phyloP scores from a whole-genome alignment of 371 early-diverging fungal species.

The Rhizomucor miehei region DNA sequence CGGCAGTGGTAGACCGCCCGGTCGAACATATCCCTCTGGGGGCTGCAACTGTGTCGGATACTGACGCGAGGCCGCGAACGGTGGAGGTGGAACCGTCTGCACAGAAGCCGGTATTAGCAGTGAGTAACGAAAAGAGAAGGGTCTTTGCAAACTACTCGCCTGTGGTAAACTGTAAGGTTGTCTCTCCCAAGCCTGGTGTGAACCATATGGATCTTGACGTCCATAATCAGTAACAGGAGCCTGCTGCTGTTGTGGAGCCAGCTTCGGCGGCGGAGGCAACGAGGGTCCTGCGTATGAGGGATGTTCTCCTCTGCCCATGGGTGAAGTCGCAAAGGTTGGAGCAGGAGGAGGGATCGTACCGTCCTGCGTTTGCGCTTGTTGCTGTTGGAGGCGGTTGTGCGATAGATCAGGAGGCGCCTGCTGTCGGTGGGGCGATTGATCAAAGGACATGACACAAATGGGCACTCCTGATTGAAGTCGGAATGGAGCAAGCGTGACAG shows the following conservation, averaged over 20 bases:
- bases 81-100: too few species aligned
- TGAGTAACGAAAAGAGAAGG: too few species aligned
- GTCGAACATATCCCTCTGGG: too few species aligned
- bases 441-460: background rate
- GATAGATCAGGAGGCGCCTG: background rate
- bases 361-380: background rate
- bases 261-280: constrained; percentile 1
- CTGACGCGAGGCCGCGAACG: too few species aligned
- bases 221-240: background rate
- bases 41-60: too few species aligned
- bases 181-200: too few species aligned
- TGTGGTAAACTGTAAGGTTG: too few species aligned
- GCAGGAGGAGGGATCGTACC: background rate
- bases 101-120: too few species aligned
- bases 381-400: background rate
- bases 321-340: background rate
- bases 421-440: background rate
- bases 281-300: background rate
- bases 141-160: too few species aligned
- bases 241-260: background rate
- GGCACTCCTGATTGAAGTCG: background rate
- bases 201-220: background rate
- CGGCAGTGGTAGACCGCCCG: too few species aligned
- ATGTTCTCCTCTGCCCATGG: background rate
- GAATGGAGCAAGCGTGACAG: background rate